phyloP scores from a whole-genome alignment of 805 yeast genomes.

The Wickerhamiella kurtzmanii region DNA sequence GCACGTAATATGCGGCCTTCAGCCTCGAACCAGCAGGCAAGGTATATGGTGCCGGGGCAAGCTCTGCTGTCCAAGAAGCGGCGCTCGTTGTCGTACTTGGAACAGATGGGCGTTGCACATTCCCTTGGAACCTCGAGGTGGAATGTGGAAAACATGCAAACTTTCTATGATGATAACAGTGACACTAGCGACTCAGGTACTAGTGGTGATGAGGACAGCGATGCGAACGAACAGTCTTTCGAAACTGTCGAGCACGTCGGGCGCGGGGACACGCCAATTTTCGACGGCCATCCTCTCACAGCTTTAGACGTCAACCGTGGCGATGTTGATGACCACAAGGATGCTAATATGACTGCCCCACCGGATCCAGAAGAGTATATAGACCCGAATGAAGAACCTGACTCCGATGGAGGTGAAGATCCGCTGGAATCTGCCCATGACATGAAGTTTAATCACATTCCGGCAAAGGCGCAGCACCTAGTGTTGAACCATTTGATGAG shows the following conservation, averaged over 20 bases:
- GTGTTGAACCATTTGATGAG: constrained; percentile 79
- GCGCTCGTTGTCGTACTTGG: constrained; percentile 44
- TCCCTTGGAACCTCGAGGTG: constrained; percentile 40
- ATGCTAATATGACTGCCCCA: background rate
- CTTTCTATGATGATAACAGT: constrained; percentile 10
- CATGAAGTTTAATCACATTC: constrained; percentile 66
- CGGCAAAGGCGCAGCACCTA: constrained; percentile 81
- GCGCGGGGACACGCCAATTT: constrained; percentile 17
- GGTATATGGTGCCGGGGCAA: constrained; percentile 16
- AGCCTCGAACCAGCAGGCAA: constrained; percentile 6
- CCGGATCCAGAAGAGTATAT: background rate
- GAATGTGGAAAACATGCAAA: constrained; percentile 7
- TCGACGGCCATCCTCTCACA: constrained; percentile 19
- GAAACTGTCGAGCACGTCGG: constrained; percentile 20
- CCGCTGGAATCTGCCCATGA: constrained; percentile 3
- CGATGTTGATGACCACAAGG: background rate
- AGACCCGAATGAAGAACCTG: background rate
- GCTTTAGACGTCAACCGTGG: background rate
- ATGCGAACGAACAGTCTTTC: constrained; percentile 11
- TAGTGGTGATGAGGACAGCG: constrained; percentile 15
- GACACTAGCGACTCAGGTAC: constrained; percentile 16
- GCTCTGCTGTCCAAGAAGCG: constrained; percentile 14
- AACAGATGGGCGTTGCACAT: constrained; percentile 63
- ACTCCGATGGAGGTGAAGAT: background rate
- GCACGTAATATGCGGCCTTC: background rate